Percentiles rank a stretch among this genome's conserved stretches.
Conservation (phyloP, 2,329 filamentous ascomycete genomes). For the Corinectria fuckeliana region DNA sequence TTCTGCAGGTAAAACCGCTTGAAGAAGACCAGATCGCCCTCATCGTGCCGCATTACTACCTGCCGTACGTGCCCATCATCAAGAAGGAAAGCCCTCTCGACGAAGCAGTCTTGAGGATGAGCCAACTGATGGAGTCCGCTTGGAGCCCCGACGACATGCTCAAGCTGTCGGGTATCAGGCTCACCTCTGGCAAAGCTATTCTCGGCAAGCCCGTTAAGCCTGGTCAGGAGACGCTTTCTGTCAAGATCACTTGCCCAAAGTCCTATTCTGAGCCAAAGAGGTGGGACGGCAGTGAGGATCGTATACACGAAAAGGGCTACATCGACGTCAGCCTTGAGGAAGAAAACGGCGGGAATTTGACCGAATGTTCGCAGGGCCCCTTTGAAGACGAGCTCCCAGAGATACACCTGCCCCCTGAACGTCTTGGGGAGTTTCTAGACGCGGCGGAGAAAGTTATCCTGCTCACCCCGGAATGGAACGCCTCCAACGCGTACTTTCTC, state of each 20-base stretch:
- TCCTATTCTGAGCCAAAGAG: no score
- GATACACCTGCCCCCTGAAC: no score
- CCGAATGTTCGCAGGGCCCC: no score
- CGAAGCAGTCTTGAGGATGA: neutral
- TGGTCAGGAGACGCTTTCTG: no score
- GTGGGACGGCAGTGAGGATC: no score
- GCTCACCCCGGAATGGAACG: neutral
- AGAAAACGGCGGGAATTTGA: no score
- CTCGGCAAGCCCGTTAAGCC: neutral
- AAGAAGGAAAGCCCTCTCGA: neutral
- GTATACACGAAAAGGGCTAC: no score
- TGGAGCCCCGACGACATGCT: neutral
- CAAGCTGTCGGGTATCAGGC: neutral
- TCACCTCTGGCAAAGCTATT: neutral
- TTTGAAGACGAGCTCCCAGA: no score
- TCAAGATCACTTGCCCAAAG: no score
- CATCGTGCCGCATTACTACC: constrained; percentile 30
- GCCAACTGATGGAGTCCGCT: neutral
- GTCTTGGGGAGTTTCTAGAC: neutral
- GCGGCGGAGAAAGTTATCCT: neutral
- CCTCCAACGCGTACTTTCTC: neutral
- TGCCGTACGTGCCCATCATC: neutral
- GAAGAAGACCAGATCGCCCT: neutral
- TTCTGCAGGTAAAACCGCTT: constrained; percentile 17
- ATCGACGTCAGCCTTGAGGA: no score